Base-by-base conservation (phyloP, 1,284 basidiomycete species). In the Trichosporon sp. region DNA sequence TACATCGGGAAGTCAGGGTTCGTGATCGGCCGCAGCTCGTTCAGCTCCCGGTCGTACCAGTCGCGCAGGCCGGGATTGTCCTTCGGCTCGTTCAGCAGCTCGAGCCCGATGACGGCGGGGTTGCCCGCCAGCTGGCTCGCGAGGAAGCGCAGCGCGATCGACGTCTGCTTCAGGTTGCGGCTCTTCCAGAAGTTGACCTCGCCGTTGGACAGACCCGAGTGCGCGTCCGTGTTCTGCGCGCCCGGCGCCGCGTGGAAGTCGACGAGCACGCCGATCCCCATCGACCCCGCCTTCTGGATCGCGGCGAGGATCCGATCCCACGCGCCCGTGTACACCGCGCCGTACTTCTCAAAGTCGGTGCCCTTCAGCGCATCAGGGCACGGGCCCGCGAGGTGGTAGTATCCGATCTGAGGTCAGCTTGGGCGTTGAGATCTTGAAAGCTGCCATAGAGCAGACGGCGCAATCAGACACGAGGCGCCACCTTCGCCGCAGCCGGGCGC, bases 21-120 rank as follows among this genome's bases (percentile, higher is more conserved):
- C 27, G 75, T 75, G 67, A 90, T 77, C 0, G 77, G 64, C 13
- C 88, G 88, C 3, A 94, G 78, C 15, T 86, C 84, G 29, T 82
- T 77, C 68, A 93, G 87, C 0, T 89, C 88, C 3, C 85, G 78
- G 21, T 85, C 79, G 78, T 93, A 93, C 89, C 90, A 93, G 23
- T 80, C 79, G 73, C 87, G 85, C 13, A 93, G 84, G 1, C 82
- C 81, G 25, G 83, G 68, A 6, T 86, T 78, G 42, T 86, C 85
- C 35, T 88, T 87, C 1, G 93, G 93, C 79, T 95, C 93, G 80
- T 95, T 95, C 58, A 95, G 84, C 3, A 95, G 85, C 78, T 95
- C 91, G 64, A 95, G 85, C 6, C 92, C 93, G 53, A 93, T 86
- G 29, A 95, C 83, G 77, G 93, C 92, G 2, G 86, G 85, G 35